Evolutionary conservation across 345 rosid species (phyloP).

Genomic region (Eucalyptus pauciflora): DNA sequence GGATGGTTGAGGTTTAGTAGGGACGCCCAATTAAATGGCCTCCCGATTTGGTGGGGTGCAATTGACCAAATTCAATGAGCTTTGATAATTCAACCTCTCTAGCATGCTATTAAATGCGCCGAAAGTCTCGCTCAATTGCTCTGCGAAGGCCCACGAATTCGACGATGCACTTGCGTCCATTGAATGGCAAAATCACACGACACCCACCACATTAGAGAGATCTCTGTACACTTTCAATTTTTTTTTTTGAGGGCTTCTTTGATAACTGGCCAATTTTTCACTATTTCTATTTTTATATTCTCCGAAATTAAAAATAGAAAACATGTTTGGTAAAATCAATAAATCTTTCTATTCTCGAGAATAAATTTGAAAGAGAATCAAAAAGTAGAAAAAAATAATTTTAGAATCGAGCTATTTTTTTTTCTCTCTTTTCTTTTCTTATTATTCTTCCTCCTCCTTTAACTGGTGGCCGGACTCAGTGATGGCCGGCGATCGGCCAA

Average conservation of each 20-base stretch:
- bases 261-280: too few relatives aligned
- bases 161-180: not conserved
- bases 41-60: not conserved
- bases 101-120: not conserved
- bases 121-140: not conserved
- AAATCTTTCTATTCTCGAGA: too few relatives aligned
- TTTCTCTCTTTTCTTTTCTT: accelerated
- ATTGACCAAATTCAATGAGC: not conserved
- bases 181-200: not conserved
- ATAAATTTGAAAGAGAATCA: too few relatives aligned
- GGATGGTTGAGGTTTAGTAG: not conserved
- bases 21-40: not conserved
- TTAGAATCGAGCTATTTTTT: too few relatives aligned
- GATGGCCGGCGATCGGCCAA: too few relatives aligned
- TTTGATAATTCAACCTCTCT: not conserved
- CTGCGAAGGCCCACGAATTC: not conserved
- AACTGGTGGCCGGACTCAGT: accelerated
- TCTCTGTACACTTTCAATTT: not conserved
- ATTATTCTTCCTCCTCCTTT: too few relatives aligned
- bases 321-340: too few relatives aligned
- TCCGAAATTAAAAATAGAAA: too few relatives aligned
- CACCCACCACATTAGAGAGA: not conserved
- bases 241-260: too few relatives aligned
- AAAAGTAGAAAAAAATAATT: too few relatives aligned
- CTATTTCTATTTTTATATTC: too few relatives aligned